A percentile compares a stretch with the other conserved stretches of the same genome.
Conservation (phyloP, 2,329 filamentous ascomycete species). For the Dactylellina drechsleri region DNA sequence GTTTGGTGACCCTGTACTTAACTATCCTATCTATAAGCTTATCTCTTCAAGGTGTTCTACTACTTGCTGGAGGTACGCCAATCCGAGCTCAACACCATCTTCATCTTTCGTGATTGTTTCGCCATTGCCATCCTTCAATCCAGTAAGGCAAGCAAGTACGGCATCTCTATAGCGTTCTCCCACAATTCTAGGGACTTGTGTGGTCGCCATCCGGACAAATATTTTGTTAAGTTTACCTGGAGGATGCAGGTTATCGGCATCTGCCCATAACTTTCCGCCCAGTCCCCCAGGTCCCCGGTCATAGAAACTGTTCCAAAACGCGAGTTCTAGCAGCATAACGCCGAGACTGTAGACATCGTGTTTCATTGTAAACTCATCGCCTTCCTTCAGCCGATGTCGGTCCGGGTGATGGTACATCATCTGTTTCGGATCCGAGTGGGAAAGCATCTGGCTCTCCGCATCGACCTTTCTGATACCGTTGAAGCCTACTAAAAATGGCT, state of each 20-base stretch:
- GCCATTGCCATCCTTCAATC: conserved; percentile 13
- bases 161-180: conserved; percentile 12
- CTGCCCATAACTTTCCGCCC: conserved; percentile 14
- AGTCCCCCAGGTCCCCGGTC: conserved; percentile 2
- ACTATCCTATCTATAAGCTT: too few relatives aligned
- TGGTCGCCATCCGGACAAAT: conserved; percentile 12
- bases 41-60: conserved; percentile 13
- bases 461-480: conserved; percentile 62
- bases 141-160: conserved; percentile 14
- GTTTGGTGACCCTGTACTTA: too few relatives aligned
- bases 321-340: conserved; percentile 67
- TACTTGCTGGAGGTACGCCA: conserved; percentile 12
- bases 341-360: conserved; percentile 70
- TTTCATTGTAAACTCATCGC: conserved; percentile 65
- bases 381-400: conserved; percentile 63
- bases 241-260: conserved; percentile 8
- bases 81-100: conserved; percentile 12
- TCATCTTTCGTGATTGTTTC: conserved; percentile 18
- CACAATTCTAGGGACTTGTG: conserved; percentile 8
- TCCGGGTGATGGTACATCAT: conserved; percentile 67
- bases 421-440: conserved; percentile 62
- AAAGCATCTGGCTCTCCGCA: conserved; percentile 59
- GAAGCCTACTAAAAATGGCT: conserved; percentile 64
- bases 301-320: conserved; percentile 62
- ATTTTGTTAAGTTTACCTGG: conserved; percentile 13